These are phyloP conservation scores for Tulasnella sp. DNA, from an alignment of 768 basidiomycete genomes.

Conservation along the genomic window DNA sequence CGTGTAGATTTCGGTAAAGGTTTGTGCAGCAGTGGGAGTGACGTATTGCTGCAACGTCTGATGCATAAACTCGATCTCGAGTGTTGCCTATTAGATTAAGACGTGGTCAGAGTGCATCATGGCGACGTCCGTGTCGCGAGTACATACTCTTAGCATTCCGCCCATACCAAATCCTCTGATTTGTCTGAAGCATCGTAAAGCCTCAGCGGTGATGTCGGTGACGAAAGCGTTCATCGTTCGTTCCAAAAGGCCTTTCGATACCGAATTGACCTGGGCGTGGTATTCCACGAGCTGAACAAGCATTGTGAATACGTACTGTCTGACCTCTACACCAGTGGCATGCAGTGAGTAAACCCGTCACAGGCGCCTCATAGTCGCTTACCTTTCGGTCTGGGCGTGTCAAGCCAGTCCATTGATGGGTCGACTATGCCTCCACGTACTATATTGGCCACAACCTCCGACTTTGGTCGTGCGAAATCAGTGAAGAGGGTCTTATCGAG, in stretches of 20 bases:
- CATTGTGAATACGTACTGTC: constrained; percentile 85
- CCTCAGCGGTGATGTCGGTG: constrained; percentile 72
- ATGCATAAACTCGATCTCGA: constrained; percentile 98
- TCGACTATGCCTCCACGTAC: constrained; percentile 73
- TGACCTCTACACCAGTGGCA: constrained; percentile 52
- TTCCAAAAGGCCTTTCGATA: constrained; percentile 69
- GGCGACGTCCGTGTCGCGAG: neutral
- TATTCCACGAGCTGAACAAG: constrained; percentile 82
- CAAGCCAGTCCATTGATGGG: constrained; percentile 82
- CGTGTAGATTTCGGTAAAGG: constrained; percentile 84
- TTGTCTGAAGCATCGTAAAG: constrained; percentile 76
- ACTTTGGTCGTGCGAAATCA: constrained; percentile 74
- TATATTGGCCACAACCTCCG: constrained; percentile 52
- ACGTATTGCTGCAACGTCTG: constrained; percentile 89
- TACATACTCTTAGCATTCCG: constrained; percentile 86
- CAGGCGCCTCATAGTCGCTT: constrained; percentile 20
- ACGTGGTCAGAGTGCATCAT: neutral
- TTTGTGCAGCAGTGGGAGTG: constrained; percentile 65
- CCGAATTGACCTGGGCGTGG: constrained; percentile 79
- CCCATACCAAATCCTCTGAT: constrained; percentile 94
- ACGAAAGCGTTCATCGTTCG: constrained; percentile 74
- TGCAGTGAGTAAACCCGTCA: neutral
- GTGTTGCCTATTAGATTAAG: constrained; percentile 58
- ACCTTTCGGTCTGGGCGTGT: constrained; percentile 88
- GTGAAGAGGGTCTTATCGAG: constrained; percentile 86